Conservation (phyloP, 2,329 filamentous ascomycete genomes). For the Verticillium albo-atrum region DNA sequence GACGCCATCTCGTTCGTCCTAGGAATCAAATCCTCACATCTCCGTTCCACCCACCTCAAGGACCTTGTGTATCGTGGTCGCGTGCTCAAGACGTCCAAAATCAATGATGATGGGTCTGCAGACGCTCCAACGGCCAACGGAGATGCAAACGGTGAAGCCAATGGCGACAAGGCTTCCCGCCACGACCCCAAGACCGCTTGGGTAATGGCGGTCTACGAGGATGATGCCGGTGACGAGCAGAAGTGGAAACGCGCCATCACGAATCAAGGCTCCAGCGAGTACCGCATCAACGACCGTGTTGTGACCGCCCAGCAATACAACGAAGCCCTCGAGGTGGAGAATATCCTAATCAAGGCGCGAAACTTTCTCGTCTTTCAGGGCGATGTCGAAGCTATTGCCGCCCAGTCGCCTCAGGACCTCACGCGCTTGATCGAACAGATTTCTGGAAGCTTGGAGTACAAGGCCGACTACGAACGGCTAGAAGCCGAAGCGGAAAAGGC, state of each 20-base stretch:
- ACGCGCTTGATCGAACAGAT: slow-evolving; percentile 96
- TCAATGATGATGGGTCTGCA: slow-evolving; percentile 85
- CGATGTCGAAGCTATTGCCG: slow-evolving; percentile 94
- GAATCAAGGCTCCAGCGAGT: slow-evolving; percentile 82
- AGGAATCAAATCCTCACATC: slow-evolving; percentile 96
- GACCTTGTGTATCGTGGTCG: slow-evolving; percentile 95
- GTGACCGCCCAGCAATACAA: slow-evolving; percentile 94
- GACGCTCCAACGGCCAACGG: slow-evolving; percentile 53
- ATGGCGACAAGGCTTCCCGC: slow-evolving; percentile 60
- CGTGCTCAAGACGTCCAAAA: slow-evolving; percentile 85
- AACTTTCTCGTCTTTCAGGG: slow-evolving; percentile 99
- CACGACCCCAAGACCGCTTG: slow-evolving; percentile 90
- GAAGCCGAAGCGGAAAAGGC: slow-evolving; percentile 83
- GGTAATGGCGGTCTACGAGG: slow-evolving; percentile 99
- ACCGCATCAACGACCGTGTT: slow-evolving; percentile 88
- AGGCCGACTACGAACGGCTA: slow-evolving; percentile 87
- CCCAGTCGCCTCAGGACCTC: slow-evolving; percentile 89
- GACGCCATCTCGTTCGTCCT: slow-evolving; percentile 98
- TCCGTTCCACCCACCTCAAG: slow-evolving; percentile 88
- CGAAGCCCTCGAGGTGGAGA: slow-evolving; percentile 83
- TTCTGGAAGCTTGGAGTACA: slow-evolving; percentile 91
- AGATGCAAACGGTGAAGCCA: slow-evolving; percentile 49
- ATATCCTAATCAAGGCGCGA: slow-evolving; percentile 94
- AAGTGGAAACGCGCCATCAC: slow-evolving; percentile 96
- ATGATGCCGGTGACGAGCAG: slow-evolving; percentile 92